Conservation (phyloP, 164 flowering plant species). For the Buxus sempervirens region DNA sequence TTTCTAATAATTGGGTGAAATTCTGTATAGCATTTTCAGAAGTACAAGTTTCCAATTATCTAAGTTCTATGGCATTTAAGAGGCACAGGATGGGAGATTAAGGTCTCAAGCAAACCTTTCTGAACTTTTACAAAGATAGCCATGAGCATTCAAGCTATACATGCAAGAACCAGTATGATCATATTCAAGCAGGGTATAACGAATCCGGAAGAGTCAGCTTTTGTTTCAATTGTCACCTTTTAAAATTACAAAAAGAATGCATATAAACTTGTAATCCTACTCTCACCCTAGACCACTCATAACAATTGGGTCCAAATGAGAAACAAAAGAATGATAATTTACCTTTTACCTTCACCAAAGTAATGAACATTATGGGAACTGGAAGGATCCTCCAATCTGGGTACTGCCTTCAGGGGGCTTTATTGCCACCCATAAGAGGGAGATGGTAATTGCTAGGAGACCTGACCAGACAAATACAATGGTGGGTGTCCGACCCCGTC, state of each 20-base stretch:
- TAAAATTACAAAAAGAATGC: conserved; percentile 8
- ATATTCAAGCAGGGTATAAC: too few species aligned
- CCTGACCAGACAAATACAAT: conserved; percentile 88
- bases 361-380: conserved; percentile 45
- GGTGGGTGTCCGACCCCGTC: conserved; percentile 80
- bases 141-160: too few species aligned
- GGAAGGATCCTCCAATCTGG: conserved; percentile 61
- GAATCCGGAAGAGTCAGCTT: not conserved
- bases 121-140: too few species aligned
- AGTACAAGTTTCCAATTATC: too few species aligned
- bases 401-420: conserved; percentile 44
- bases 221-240: not conserved
- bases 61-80: too few species aligned
- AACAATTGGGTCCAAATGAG: not conserved
- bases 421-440: conserved; percentile 86
- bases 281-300: not conserved
- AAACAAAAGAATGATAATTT: not conserved
- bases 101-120: too few species aligned
- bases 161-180: too few species aligned
- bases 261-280: not conserved
- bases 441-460: conserved; percentile 73
- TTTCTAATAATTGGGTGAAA: too few species aligned
- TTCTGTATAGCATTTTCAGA: too few species aligned
- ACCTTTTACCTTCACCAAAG: conserved; percentile 6
- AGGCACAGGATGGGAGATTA: too few species aligned